Evolutionary conservation across 495 filamentous ascomycete species (phyloP).

Genomic region (Daldinia grandis): DNA sequence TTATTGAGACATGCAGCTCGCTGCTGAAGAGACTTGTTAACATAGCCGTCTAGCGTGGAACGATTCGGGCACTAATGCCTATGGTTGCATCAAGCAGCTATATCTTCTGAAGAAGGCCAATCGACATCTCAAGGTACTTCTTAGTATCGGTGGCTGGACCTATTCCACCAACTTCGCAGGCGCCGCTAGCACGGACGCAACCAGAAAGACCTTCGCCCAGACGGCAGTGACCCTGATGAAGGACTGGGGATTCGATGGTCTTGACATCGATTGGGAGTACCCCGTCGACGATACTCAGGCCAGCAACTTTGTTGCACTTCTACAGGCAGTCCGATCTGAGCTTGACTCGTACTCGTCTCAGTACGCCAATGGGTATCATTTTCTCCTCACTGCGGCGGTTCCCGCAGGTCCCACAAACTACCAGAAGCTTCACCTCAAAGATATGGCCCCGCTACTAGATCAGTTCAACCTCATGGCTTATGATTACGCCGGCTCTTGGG

Average conservation of each 20-base stretch:
- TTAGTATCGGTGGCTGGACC: conserved; percentile 92
- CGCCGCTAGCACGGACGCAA: conserved; percentile 65
- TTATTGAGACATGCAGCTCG: not conserved
- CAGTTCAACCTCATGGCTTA: conserved; percentile 90
- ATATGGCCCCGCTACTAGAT: conserved; percentile 77
- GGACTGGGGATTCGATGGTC: conserved; percentile 63
- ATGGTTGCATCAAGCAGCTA: conserved; percentile 88
- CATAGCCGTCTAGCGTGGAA: conserved; percentile 50
- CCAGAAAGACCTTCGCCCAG: conserved; percentile 69
- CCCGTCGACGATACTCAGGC: conserved; percentile 68
- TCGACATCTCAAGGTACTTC: conserved; percentile 83
- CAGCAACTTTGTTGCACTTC: conserved; percentile 74
- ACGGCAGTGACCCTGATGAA: conserved; percentile 70
- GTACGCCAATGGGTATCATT: conserved; percentile 61
- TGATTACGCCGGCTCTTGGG: conserved; percentile 77
- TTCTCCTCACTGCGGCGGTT: conserved; percentile 80
- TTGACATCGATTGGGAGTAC: conserved; percentile 65
- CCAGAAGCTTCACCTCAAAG: conserved; percentile 66
- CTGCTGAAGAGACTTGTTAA: conserved; percentile 17
- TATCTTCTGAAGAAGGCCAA: conserved; percentile 84
- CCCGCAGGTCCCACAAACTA: conserved; percentile 70
- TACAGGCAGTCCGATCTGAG: conserved; percentile 68
- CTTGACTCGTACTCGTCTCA: conserved; percentile 69
- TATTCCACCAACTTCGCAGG: conserved; percentile 81
- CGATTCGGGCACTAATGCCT: conserved; percentile 68